Base-by-base conservation (phyloP, 2,329 filamentous ascomycete species). In the Ploettnerulaceae sp. region DNA sequence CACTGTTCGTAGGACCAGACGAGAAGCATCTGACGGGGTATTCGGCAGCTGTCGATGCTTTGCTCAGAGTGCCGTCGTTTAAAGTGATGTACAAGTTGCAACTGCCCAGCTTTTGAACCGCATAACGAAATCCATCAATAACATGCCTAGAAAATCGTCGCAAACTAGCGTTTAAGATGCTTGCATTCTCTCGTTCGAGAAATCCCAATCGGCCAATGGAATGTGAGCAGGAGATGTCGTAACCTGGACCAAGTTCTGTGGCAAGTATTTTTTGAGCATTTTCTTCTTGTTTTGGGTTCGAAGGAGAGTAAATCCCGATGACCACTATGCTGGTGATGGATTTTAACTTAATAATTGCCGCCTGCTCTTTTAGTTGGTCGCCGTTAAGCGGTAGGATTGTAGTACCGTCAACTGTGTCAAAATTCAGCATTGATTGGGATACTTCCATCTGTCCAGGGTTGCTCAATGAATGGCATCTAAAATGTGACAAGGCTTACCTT, bases 101-200 rank as follows among this genome's bases (percentile, higher is more conserved):
- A 0, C 81, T 69, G 0, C 75, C 75, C 2, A 83, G 62, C 2
- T 67, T 66, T 31, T 63, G 61, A 33, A 82, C 70, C 1, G 79
- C 73, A 28, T 68, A 65, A 18, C 73, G 67, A 53, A 84, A 83
- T 1, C 72, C 72, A 7, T 65, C 66, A 49, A 82, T 80, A 0
- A 77, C 82, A 52, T 69, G 69, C 12, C 71, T 68, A 0, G 78
- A 79, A 56, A 81, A 81, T 0, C 69, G 60, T 8, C 82, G 65
- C 25, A 84, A 79, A 2, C 78, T 73, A 0, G 79, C 80, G 53
- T 84, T 84, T 15, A 84, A 65, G 14, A 84, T 79, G 2, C 77
- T 73, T 0, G 80, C 79, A 56, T 84, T 84, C 60, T 84, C 81
- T 28, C 81, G 69, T 62, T 82, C 79, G 6, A 82, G 64, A 43